These are phyloP conservation scores for Malassezia restricta DNA, from an alignment of 1,284 basidiomycete species.

Conservation along the genomic window DNA sequence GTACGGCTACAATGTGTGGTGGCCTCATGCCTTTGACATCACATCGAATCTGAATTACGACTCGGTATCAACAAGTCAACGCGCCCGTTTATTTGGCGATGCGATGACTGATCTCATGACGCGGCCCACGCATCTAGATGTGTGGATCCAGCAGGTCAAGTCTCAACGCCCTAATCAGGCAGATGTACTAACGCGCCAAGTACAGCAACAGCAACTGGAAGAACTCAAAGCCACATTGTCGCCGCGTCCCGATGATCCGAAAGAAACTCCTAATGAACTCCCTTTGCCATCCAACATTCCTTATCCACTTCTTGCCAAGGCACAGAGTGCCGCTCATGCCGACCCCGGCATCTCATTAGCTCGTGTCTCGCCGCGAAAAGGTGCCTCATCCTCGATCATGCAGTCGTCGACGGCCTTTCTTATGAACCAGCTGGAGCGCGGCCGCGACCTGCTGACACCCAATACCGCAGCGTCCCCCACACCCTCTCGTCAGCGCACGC, in stretches of 20 bases:
- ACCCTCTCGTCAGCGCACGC: background rate
- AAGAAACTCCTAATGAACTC: background rate
- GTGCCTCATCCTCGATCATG: background rate
- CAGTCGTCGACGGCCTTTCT: background rate
- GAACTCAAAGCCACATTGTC: background rate
- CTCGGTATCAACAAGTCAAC: slow-evolving; percentile 2
- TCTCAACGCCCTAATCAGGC: slow-evolving; percentile 1
- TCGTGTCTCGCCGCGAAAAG: background rate
- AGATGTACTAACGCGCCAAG: background rate
- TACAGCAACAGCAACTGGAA: background rate
- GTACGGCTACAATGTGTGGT: slow-evolving; percentile 14
- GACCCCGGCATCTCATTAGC: background rate
- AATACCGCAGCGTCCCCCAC: background rate
- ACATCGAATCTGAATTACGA: slow-evolving; percentile 11
- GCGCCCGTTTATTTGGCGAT: background rate
- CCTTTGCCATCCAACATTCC: slow-evolving; percentile 14
- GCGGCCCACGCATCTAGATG: slow-evolving; percentile 4
- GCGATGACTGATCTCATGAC: slow-evolving; percentile 4
- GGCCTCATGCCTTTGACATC: slow-evolving; percentile 12
- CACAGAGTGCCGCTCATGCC: background rate
- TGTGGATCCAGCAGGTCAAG: slow-evolving; percentile 7
- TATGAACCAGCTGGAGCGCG: background rate
- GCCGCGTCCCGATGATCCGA: background rate
- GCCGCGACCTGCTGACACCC: background rate
- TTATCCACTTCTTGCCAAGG: slow-evolving; percentile 9